Evolutionary conservation across 805 yeast genomes (phyloP).

Genomic region (Schizosaccharomyces octosporus): DNA sequence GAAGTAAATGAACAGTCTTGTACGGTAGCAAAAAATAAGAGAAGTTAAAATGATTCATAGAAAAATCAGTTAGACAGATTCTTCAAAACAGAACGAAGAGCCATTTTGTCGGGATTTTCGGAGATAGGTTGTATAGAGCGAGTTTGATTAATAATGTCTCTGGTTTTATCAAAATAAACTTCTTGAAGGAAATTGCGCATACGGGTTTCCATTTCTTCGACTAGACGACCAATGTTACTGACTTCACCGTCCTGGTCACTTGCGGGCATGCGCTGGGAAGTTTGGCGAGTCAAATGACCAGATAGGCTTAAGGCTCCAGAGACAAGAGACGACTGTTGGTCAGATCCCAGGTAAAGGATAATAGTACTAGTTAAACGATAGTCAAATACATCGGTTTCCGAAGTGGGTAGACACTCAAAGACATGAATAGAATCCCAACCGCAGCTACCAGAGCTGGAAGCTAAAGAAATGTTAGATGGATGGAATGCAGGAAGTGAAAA

Average conservation of each 20-base stretch:
- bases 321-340: constrained; percentile 7
- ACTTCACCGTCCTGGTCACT: constrained; percentile 21
- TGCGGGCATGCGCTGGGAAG: not conserved
- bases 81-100: not conserved
- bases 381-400: constrained; percentile 13
- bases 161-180: constrained; percentile 84
- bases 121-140: constrained; percentile 21
- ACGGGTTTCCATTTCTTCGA: constrained; percentile 74
- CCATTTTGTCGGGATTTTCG: constrained; percentile 15
- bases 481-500: not conserved
- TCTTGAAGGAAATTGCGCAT: constrained; percentile 72
- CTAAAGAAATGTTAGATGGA: not conserved
- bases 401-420: constrained; percentile 33
- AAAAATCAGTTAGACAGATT: not conserved
- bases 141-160: constrained; percentile 57
- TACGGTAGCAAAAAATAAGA: not conserved
- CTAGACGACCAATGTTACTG: constrained; percentile 57
- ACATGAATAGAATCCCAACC: constrained; percentile 91
- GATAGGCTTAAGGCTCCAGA: constrained; percentile 27
- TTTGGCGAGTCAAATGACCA: constrained; percentile 70
- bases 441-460: constrained; percentile 16
- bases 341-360: constrained; percentile 36
- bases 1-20: not conserved
- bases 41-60: not conserved
- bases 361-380: constrained; percentile 75